Conservation (phyloP, 2,329 filamentous ascomycete species). For the Teratosphaeria pseudoeucalypti region DNA sequence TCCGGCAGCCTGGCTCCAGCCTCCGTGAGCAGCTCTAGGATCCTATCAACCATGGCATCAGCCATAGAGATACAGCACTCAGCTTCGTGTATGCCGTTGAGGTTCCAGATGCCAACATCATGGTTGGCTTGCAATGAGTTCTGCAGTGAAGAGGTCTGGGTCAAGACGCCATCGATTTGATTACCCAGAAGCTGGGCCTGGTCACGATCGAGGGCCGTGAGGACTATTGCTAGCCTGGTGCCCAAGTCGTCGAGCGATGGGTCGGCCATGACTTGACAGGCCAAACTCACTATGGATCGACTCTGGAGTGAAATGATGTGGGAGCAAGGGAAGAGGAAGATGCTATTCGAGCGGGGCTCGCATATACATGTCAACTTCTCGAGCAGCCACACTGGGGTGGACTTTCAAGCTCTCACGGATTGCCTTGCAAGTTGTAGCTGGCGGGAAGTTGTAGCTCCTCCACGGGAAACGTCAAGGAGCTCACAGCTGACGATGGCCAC, state of each 20-base stretch:
- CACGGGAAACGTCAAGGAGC: background rate
- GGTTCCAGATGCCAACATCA: background rate
- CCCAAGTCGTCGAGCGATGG: background rate
- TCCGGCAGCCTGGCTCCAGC: background rate
- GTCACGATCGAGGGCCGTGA: background rate
- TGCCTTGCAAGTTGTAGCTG: background rate
- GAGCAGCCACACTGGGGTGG: background rate
- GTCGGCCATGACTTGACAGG: background rate
- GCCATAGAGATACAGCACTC: background rate
- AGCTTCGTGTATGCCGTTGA: background rate
- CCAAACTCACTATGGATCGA: background rate
- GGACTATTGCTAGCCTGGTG: background rate
- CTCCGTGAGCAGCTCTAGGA: background rate
- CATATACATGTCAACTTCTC: background rate
- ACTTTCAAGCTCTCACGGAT: background rate
- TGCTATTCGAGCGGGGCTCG: background rate
- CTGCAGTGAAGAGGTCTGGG: background rate
- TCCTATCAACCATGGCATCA: background rate
- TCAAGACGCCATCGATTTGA: background rate
- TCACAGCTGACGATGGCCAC: background rate
- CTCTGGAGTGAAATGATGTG: background rate
- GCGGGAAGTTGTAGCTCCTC: background rate
- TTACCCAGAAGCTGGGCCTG: background rate
- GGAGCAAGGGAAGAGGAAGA: background rate
- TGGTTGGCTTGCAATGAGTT: background rate